Base-by-base conservation (phyloP, 2,329 filamentous ascomycete genomes). In the Cytospora mali region DNA sequence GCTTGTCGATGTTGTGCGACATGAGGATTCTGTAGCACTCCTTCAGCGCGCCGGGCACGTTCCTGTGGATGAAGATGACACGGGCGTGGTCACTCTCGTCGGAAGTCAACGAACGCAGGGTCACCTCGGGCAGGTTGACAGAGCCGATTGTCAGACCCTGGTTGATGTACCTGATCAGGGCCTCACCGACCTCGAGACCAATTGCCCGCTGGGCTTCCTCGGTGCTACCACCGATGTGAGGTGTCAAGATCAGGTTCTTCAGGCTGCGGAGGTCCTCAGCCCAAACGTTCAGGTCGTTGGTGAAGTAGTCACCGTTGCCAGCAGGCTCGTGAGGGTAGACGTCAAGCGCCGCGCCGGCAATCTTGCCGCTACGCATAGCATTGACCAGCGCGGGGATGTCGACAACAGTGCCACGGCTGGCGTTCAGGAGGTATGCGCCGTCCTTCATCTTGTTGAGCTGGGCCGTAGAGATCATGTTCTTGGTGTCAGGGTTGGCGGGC, bases 161-260 rank as follows among this genome's bases (percentile, higher is more conserved):
- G 79, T 98, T 99, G 74, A 98, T 95, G 76, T 98, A 99, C 71
- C 91, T 88, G 62, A 96, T 90, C 58, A 99, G 81, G 48, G 93
- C 91, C 54, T 95, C 89, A 67, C 86, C 88, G 63, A 99, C 95
- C 81, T 99, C 95, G 50, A 96, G 84, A 69, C 95, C 95, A 74
- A 99, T 99, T 18, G 95, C 94, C 63, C 91, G 89, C 79, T 99
- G 95, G 6, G 95, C 95, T 79, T 99, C 95, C 78, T 99, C 95
- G 0, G 95, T 99, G 77, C 92, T 97, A 61, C 95, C 95, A 70
- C 95, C 95, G 72, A 99, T 98, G 76, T 99, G 95, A 25, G 95
- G 95, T 1, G 94, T 97, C 55, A 99, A 83, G 69, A 99, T 96
- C 69, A 99, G 82, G 79, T 99, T 99, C 78, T 89, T 95, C 64